These are phyloP conservation scores for Xylaria sp. DNA, from an alignment of 2,329 filamentous ascomycete genomes.

Conservation along the genomic window DNA sequence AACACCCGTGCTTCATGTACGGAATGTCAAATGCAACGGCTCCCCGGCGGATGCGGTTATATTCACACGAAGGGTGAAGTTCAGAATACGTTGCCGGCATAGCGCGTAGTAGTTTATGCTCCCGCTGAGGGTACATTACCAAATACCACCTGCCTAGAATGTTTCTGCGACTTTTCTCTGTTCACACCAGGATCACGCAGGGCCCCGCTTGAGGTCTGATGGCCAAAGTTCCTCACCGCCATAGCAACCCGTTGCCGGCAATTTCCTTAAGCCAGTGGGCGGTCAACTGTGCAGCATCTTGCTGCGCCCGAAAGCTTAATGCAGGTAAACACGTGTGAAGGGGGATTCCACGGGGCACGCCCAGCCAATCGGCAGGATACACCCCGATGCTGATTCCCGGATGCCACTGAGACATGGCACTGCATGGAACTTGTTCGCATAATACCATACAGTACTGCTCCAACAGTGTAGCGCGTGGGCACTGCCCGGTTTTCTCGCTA, in stretches of 20 bases:
- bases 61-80: no score
- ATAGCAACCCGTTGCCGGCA: not conserved
- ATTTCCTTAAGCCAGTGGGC: not conserved
- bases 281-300: not conserved
- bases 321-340: not conserved
- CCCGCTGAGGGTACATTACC: no score
- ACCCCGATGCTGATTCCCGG: not conserved
- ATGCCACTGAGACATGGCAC: not conserved
- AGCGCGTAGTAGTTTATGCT: no score
- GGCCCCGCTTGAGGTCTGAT: no score
- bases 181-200: no score
- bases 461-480: not conserved
- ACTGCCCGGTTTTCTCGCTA: not conserved
- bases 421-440: slow-evolving; percentile 2
- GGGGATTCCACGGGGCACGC: not conserved
- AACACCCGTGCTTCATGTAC: not conserved
- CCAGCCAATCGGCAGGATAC: slow-evolving; percentile 6
- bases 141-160: no score
- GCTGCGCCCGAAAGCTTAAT: not conserved
- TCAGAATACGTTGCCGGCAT: no score
- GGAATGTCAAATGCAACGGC: not conserved
- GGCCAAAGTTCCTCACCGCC: slow-evolving; percentile 16
- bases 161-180: no score
- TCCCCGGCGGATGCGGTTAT: not conserved
- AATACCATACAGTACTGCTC: not conserved